Percentiles rank a stretch among this genome's conserved stretches.
Conservation (phyloP, 2,329 filamentous ascomycete species). For the Arthrobotrys iridis region DNA sequence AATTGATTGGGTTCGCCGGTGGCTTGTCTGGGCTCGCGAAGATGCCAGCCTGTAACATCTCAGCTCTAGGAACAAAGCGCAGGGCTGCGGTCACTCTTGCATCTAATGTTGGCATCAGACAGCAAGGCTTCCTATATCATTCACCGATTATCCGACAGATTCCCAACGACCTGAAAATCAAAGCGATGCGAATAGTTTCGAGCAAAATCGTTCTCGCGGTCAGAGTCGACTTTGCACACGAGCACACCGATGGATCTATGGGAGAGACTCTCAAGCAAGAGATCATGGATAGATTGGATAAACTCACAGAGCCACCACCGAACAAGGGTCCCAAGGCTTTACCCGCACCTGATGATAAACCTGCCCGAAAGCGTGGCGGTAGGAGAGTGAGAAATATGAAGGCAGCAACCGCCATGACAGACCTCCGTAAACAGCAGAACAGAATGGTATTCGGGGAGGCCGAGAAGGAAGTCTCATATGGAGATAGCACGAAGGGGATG, state of each 20-base stretch:
- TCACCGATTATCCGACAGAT: conserved; percentile 88
- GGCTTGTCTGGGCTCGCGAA: conserved; percentile 89
- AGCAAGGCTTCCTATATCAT: conserved; percentile 93
- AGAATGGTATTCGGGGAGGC: conserved; percentile 95
- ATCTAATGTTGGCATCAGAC: conserved; percentile 87
- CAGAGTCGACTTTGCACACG: conserved; percentile 85
- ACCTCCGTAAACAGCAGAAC: conserved; percentile 94
- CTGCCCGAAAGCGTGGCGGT: conserved; percentile 88
- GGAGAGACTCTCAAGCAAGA: conserved; percentile 84
- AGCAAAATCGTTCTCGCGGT: conserved; percentile 95
- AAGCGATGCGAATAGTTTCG: conserved; percentile 93
- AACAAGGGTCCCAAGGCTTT: conserved; percentile 89
- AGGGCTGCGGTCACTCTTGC: conserved; percentile 82
- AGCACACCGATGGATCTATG: conserved; percentile 80
- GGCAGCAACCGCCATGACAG: conserved; percentile 96
- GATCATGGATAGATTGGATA: conserved; percentile 86
- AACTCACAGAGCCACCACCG: conserved; percentile 87
- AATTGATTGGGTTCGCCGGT: conserved; percentile 93
- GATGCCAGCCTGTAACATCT: conserved; percentile 90
- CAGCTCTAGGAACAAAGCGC: conserved; percentile 90
- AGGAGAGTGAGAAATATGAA: conserved; percentile 91
- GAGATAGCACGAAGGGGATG: conserved; percentile 84
- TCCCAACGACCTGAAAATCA: conserved; percentile 84
- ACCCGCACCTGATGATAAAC: conserved; percentile 94
- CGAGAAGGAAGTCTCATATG: conserved; percentile 91